These are phyloP conservation scores for Diplodia sapinea DNA, from an alignment of 2,329 filamentous ascomycete genomes.

Conservation along the genomic window DNA sequence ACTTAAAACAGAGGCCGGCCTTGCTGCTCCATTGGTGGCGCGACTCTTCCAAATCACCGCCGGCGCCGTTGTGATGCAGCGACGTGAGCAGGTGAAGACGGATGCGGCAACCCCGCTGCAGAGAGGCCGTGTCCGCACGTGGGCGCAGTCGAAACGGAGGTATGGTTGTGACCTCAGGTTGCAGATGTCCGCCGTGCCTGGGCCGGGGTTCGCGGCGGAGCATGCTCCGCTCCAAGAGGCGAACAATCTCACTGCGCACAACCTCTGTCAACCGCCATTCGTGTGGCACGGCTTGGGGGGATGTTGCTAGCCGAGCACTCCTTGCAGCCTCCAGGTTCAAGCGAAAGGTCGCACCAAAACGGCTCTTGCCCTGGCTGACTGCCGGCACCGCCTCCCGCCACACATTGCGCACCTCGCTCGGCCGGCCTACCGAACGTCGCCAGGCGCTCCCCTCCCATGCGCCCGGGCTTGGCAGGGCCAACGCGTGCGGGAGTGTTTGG, in stretches of 20 bases:
- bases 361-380: constrained; percentile 2
- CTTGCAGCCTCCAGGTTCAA: constrained; percentile 18
- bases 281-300: constrained; percentile 14
- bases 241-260: background rate
- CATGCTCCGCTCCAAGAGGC: constrained; percentile 14
- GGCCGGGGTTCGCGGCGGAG: constrained; percentile 6
- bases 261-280: background rate
- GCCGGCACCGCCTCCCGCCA: constrained; percentile 1
- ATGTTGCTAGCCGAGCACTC: constrained; percentile 15
- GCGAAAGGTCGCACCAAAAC: constrained; percentile 22
- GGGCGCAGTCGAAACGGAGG: constrained; percentile 14
- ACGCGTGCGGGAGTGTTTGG: constrained; percentile 11
- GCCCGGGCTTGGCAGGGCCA: constrained; percentile 25
- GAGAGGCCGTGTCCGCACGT: constrained; percentile 7
- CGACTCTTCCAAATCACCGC: background rate
- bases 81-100: background rate
- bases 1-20: constrained; percentile 14
- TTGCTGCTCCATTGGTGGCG: background rate
- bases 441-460: background rate
- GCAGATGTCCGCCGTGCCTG: constrained; percentile 7
- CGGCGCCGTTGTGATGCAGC: background rate
- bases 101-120: constrained; percentile 15
- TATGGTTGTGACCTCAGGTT: constrained; percentile 21
- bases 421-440: constrained; percentile 18
- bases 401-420: constrained; percentile 17